Conservation (phyloP, 768 basidiomycete genomes). For the Coprinopsis marcescibilis region DNA sequence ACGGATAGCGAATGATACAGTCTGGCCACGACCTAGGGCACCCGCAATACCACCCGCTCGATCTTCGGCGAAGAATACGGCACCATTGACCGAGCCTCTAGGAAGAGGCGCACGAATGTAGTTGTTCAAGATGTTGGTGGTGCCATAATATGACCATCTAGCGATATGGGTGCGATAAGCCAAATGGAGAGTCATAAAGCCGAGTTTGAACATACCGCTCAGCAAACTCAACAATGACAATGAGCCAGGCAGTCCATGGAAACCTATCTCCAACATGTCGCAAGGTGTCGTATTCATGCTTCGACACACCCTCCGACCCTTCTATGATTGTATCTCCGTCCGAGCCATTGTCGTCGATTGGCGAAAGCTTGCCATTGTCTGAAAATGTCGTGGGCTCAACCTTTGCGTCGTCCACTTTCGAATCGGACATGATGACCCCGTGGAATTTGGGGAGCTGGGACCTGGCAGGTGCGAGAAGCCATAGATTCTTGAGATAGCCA, state of each 20-base stretch:
- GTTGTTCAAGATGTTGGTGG: constrained; percentile 46
- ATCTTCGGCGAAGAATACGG: constrained; percentile 28
- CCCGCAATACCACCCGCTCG: constrained; percentile 36
- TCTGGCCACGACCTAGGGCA: constrained; percentile 45
- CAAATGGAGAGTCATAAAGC: background rate
- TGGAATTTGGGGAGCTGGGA: no score
- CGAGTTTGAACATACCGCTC: constrained; percentile 43
- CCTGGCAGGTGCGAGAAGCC: no score
- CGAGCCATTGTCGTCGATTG: no score
- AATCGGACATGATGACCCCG: no score
- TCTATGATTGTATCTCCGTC: no score
- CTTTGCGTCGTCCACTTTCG: no score
- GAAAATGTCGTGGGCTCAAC: no score
- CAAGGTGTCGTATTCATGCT: constrained; percentile 39
- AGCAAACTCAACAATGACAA: constrained; percentile 46
- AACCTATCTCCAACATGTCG: constrained; percentile 40
- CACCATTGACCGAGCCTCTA: constrained; percentile 39
- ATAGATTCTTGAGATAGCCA: no score
- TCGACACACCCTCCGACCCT: constrained; percentile 43
- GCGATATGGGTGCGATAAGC: no score
- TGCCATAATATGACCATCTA: constrained; percentile 48
- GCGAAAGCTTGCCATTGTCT: no score
- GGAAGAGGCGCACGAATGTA: constrained; percentile 49
- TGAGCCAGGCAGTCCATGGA: constrained; percentile 36
- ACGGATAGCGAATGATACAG: constrained; percentile 41